Evolutionary conservation across 805 yeast genomes (phyloP).

Genomic region (Starmerella potacharoeniae): DNA sequence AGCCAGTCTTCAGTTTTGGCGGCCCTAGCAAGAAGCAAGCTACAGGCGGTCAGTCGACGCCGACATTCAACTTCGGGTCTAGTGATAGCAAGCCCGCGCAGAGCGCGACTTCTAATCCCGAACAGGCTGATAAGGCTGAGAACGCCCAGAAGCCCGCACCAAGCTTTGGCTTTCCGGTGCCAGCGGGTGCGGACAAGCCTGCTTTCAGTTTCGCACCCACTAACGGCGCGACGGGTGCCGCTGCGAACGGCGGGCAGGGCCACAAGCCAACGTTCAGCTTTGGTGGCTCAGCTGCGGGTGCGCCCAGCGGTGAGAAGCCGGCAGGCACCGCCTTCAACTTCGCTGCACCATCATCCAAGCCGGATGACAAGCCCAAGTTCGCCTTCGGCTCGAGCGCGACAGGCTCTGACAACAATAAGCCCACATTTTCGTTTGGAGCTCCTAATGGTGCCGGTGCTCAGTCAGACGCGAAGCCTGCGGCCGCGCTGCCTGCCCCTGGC

Average conservation of each 20-base stretch:
- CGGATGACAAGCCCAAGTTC: not conserved
- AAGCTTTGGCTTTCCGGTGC: no score
- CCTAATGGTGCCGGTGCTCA: not conserved
- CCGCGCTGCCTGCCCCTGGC: not conserved
- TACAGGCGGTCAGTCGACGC: not conserved
- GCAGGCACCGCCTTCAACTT: not conserved
- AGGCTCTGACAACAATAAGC: not conserved
- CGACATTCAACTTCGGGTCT: not conserved
- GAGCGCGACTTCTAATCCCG: no score
- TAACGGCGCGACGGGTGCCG: no score
- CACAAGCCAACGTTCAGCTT: not conserved
- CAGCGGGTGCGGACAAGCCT: not conserved
- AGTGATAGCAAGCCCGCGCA: no score
- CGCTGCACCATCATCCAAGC: not conserved
- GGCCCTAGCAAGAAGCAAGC: not conserved
- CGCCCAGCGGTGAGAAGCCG: not conserved
- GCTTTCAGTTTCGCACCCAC: not conserved
- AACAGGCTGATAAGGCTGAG: no score
- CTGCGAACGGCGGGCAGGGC: not conserved
- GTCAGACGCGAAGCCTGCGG: slow-evolving; percentile 2
- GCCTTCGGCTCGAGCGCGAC: not conserved
- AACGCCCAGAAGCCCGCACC: no score
- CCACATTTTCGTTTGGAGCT: slow-evolving; percentile 11
- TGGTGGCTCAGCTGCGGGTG: not conserved
- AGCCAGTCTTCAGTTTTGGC: not conserved